Evolutionary conservation across 129 eudicot species (phyloP), one percentile per base, ranked within the genome.

Genomic region (Ambrosia artemisiifolia): DNA sequence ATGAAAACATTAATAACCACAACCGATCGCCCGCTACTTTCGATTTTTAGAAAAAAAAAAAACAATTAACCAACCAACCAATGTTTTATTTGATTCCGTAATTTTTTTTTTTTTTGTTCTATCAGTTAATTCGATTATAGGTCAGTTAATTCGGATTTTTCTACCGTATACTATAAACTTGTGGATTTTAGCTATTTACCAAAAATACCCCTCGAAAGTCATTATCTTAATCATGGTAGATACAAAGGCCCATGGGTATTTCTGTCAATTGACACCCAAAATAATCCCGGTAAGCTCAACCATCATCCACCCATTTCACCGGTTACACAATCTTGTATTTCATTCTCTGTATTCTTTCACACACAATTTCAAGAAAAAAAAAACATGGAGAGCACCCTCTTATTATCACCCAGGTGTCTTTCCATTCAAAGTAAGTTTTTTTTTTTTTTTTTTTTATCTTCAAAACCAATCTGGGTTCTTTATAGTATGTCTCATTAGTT

Each of bases 381-480:
- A n/a, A n/a, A 66, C 49, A 88, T 88, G 95, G 84, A 82, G 77
- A 81, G 81, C 70, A 67, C 85, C n/a, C 84, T 88, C 47, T 65
- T 85, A 70, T 79, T 84, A 40, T n/a, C 85, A 32, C 70, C 88
- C 64, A 75, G 79, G 64, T 67, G 44, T 70, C 50, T 70, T 55
- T 83, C 86, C 71, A 19, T 61, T 36, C 84, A 66, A 59, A 81
- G 95, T 88, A 88, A 81, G 83, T 65, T 12, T 73, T 14, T 50
- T 6, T 46, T 13, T 14, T 50, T 6, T 46, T 13, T 7, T 68
- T 69, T 69, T 77, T 34, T 13, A 12, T 61, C 69, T 69, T 76
- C 69, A 75, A 67, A 56, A 4, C 3, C 63, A 19, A 32, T 47
- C n/a, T 49, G 50, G 60, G 70, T 67, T n/a, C 68, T 33, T 19